Evolutionary conservation across 129 eudicot species (phyloP).

Genomic region (Mikania micrantha): DNA sequence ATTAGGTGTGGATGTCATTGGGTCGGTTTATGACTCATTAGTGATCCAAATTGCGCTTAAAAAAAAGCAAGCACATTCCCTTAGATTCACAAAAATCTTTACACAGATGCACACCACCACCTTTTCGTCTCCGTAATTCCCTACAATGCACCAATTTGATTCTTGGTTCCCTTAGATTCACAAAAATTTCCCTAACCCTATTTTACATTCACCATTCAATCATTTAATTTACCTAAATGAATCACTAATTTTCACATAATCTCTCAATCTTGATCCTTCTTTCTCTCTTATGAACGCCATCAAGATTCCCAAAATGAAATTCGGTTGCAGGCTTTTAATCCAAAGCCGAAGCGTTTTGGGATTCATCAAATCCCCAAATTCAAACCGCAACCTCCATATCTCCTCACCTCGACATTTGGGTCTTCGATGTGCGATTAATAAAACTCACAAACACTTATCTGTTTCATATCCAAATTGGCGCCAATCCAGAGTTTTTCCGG

Average conservation of each 20-base stretch:
- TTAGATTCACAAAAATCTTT: no score
- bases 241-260: conserved; percentile 1
- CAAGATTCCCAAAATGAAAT: conserved; percentile 20
- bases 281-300: conserved; percentile 23
- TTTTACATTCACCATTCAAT: neutral
- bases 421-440: conserved; percentile 15
- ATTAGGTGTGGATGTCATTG: no score
- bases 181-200: neutral
- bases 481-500: conserved; percentile 38
- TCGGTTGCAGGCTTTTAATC: conserved; percentile 25
- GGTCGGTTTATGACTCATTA: no score
- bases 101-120: conserved; percentile 6
- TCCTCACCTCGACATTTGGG: conserved; percentile 30
- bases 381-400: conserved; percentile 17
- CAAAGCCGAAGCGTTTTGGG: conserved; percentile 31
- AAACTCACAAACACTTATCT: conserved; percentile 33
- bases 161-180: neutral
- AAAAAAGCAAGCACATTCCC: no score
- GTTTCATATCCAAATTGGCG: conserved; percentile 31
- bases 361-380: conserved; percentile 18
- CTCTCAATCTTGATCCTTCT: neutral
- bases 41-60: no score
- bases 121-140: conserved; percentile 24
- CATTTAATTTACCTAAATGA: neutral
- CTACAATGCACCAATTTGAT: conserved; percentile 22